Evolutionary conservation across 768 basidiomycete species (phyloP).

Genomic region (Nidularia pulvinata): DNA sequence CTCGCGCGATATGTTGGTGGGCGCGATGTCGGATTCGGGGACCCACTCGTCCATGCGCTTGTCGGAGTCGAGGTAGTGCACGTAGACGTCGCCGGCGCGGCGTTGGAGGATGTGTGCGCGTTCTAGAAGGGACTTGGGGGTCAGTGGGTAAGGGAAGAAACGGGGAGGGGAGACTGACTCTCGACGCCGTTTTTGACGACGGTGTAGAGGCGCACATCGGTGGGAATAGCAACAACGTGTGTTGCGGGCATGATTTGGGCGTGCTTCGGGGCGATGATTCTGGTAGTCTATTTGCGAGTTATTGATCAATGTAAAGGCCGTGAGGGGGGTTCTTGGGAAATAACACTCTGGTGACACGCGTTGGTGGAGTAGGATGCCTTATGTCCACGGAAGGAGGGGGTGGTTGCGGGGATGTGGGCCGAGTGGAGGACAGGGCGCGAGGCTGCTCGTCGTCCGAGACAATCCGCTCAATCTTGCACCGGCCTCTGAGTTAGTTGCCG

Average conservation of each 20-base stretch:
- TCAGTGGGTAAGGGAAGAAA: constrained; percentile 6
- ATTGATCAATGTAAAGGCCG: too few species aligned
- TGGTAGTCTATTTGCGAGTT: not conserved
- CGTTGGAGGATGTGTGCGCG: constrained; percentile 53
- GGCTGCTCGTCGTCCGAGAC: constrained; percentile 14
- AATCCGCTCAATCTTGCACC: constrained; percentile 5
- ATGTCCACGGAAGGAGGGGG: not conserved
- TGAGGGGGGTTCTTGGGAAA: constrained; percentile 1
- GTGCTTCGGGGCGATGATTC: not conserved
- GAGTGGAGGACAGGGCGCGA: not conserved
- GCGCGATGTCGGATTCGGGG: constrained; percentile 37
- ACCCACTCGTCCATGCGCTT: constrained; percentile 81
- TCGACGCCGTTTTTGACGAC: constrained; percentile 28
- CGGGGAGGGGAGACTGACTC: constrained; percentile 15
- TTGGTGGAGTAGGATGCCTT: constrained; percentile 1
- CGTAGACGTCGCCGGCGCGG: constrained; percentile 54
- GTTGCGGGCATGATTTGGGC: constrained; percentile 24
- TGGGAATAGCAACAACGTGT: constrained; percentile 17
- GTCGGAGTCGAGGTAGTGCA: constrained; percentile 74
- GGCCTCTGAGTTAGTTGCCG: not conserved
- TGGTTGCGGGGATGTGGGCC: not conserved
- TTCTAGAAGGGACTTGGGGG: constrained; percentile 20
- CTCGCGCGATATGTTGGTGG: constrained; percentile 16
- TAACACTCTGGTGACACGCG: constrained; percentile 5
- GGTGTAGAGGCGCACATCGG: constrained; percentile 22